phyloP scores from a whole-genome alignment of 2,329 filamentous ascomycete genomes.

The Paraphaeosphaeria minitans region DNA sequence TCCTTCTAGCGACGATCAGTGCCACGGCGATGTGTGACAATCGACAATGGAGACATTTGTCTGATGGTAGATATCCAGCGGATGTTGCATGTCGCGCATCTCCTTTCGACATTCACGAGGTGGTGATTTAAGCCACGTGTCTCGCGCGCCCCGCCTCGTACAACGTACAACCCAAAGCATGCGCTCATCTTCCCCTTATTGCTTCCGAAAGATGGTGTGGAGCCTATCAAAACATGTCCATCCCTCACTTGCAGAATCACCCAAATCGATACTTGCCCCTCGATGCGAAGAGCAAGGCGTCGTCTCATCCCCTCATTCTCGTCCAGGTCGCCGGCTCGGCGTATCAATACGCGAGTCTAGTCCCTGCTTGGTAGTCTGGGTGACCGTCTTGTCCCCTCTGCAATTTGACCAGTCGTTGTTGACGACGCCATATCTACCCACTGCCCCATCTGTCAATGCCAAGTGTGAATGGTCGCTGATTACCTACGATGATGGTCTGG shows the following conservation, averaged over 20 bases:
- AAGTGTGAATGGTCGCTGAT: background rate
- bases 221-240: background rate
- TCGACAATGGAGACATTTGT: background rate
- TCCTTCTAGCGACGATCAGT: too few species aligned
- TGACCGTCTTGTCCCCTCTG: background rate
- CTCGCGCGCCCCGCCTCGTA: background rate
- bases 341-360: background rate
- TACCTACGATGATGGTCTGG: background rate
- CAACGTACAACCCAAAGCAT: background rate
- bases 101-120: background rate
- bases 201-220: background rate
- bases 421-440: background rate
- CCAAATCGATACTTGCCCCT: conserved; percentile 7
- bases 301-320: background rate
- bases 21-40: background rate
- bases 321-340: background rate
- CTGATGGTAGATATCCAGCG: background rate
- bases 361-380: too few species aligned
- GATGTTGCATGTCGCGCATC: conserved; percentile 1
- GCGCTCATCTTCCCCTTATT: background rate
- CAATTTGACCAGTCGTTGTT: background rate
- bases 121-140: background rate
- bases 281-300: conserved; percentile 4
- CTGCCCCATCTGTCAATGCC: background rate
- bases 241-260: background rate